These are phyloP conservation scores for Wallacemonas rigidus DNA, from an alignment of 208 protist genomes.

Conservation along the genomic window DNA sequence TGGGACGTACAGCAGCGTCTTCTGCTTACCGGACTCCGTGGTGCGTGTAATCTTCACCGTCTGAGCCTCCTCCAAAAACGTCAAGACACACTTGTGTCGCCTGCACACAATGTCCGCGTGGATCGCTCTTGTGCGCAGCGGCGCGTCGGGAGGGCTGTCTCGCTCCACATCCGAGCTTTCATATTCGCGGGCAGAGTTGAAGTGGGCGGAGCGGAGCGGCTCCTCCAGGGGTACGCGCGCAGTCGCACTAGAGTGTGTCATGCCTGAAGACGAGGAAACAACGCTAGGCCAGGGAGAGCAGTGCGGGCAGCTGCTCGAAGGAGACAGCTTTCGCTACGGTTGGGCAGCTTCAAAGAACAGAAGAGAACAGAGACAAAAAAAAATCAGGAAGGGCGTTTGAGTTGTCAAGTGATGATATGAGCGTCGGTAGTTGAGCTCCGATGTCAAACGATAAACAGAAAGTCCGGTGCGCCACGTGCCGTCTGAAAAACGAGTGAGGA, in stretches of 20 bases:
- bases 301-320: background rate
- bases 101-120: slow-evolving; percentile 27
- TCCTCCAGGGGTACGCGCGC: background rate
- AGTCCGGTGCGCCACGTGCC: no score
- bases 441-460: no score
- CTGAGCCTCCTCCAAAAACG: slow-evolving; percentile 28
- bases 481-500: no score
- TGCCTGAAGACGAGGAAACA: no score
- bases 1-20: slow-evolving; percentile 54
- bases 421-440: no score
- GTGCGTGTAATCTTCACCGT: slow-evolving; percentile 30
- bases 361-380: slow-evolving; percentile 12
- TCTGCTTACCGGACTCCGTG: slow-evolving; percentile 25
- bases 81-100: slow-evolving; percentile 32
- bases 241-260: no score
- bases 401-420: no score
- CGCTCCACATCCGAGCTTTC: background rate
- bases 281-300: no score
- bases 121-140: background rate
- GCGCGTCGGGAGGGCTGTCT: background rate
- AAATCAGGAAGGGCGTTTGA: background rate
- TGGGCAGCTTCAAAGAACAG: background rate
- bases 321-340: background rate
- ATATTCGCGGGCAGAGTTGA: slow-evolving; percentile 9
- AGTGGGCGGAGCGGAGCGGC: slow-evolving; percentile 1